These are phyloP conservation scores for Calonectria henricotiae DNA, from an alignment of 2,329 filamentous ascomycete genomes.

Conservation along the genomic window DNA sequence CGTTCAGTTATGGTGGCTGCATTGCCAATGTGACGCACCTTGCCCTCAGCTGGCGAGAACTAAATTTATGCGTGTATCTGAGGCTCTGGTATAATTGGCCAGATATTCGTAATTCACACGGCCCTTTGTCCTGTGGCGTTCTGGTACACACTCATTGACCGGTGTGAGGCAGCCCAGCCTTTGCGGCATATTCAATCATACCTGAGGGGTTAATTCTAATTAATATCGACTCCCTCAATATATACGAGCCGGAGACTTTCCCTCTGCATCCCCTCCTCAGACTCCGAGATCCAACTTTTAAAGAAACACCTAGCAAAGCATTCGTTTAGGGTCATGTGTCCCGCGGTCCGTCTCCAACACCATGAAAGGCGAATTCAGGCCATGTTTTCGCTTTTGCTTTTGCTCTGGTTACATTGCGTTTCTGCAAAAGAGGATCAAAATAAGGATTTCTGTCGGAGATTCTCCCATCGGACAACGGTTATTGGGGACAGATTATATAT, in stretches of 20 bases:
- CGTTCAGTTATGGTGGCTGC: neutral
- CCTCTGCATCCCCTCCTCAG: neutral
- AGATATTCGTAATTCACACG: neutral
- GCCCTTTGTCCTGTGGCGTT: conserved; percentile 6
- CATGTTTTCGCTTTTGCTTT: neutral
- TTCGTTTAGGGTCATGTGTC: neutral
- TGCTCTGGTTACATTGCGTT: neutral
- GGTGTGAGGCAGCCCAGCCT: neutral
- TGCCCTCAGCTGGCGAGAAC: neutral
- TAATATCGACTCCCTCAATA: neutral
- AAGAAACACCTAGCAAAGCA: neutral
- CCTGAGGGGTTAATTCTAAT: conserved; percentile 1
- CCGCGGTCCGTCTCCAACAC: neutral
- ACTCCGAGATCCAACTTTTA: neutral
- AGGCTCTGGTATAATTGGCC: neutral
- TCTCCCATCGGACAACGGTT: conserved; percentile 72
- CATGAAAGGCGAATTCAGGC: neutral
- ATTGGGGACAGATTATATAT: conserved; percentile 73
- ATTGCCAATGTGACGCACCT: neutral
- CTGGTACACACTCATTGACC: neutral
- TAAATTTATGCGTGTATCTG: conserved; percentile 1
- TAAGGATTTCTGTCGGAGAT: conserved; percentile 66
- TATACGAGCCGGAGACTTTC: neutral
- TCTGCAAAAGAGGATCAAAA: conserved; percentile 5
- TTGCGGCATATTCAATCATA: neutral